Base-by-base conservation (phyloP, 2,329 filamentous ascomycete genomes). In the Colletotrichum phormii region DNA sequence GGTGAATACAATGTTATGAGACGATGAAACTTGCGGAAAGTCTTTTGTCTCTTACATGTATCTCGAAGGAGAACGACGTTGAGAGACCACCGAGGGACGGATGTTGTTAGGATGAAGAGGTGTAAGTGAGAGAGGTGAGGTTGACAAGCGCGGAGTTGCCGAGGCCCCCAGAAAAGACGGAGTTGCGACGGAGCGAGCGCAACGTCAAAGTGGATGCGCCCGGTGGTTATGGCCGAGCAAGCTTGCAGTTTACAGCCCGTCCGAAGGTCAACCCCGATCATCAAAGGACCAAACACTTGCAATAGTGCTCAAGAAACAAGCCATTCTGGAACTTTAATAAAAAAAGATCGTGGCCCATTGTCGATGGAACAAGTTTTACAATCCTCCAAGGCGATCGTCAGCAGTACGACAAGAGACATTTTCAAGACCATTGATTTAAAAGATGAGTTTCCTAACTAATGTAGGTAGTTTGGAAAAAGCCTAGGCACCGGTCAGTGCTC, bases 381-480 rank as follows among this genome's bases (percentile, higher is more conserved):
- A 51, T 18, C 22, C 22, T 15, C 15, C 22, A 54, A 54, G 37
- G 37, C 37, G 37, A 5, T 7, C 13, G 37, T 42, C 37, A 18
- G 13, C 37, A 42, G 18, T 2, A 42, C 4, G 4, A 18, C 18
- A 13, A 26, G 24, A 26, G 11, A 54, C 26, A 3, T 64, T 42
- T 64, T 54, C 60, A 70, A 72, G 51, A 35, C 29, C 9, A 49
- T 61, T 24, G 22, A 71, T 65, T 65, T 70, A 65, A 58, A 51
- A 64, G 55, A 65, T 53, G 60, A 61, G 55, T 73, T 73, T 73
- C 61, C 71, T 29, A 29, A 5, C 26, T 71, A 71, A 12, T 61
- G 55, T 64, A 46, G 46, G 55, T 61, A 53, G 46, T 63, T 61
- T 65, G 24, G 49, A 71, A 71, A 71, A 65, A 51, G 55, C 60